Evolutionary conservation across 495 filamentous ascomycete species (phyloP).

Genomic region (Lepidopterella palustris): DNA sequence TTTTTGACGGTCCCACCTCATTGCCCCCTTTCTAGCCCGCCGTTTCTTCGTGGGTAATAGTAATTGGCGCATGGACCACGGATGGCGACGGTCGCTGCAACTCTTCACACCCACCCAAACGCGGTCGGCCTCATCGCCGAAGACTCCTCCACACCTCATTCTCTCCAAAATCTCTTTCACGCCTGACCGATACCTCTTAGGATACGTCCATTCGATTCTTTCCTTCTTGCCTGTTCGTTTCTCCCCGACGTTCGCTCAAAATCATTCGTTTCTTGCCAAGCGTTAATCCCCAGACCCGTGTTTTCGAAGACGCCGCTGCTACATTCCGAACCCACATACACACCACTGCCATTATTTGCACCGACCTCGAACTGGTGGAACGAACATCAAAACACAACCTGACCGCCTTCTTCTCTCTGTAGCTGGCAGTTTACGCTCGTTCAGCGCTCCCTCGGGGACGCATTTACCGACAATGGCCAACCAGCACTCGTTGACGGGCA

Average conservation of each 20-base stretch:
- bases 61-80: background rate
- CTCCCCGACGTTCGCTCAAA: slow-evolving; percentile 22
- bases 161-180: background rate
- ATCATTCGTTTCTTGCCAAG: slow-evolving; percentile 13
- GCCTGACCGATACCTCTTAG: background rate
- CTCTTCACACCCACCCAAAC: background rate
- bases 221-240: slow-evolving; percentile 19
- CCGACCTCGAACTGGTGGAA: background rate
- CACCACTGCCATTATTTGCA: background rate
- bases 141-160: background rate
- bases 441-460: slow-evolving; percentile 32
- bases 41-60: too few relatives aligned
- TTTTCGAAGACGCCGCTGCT: background rate
- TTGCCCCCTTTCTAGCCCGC: background rate
- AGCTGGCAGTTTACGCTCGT: slow-evolving; percentile 21
- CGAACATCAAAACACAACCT: background rate
- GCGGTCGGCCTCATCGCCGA: background rate
- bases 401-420: background rate
- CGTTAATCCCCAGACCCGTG: background rate
- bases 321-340: slow-evolving; percentile 25
- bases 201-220: slow-evolving; percentile 5
- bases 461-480: slow-evolving; percentile 28
- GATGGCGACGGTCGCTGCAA: too few relatives aligned
- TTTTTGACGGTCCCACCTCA: background rate
- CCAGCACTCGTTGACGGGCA: slow-evolving; percentile 16